These are phyloP conservation scores for Picea mariana DNA, from an alignment of 83 land plant genomes.

Conservation along the genomic window DNA sequence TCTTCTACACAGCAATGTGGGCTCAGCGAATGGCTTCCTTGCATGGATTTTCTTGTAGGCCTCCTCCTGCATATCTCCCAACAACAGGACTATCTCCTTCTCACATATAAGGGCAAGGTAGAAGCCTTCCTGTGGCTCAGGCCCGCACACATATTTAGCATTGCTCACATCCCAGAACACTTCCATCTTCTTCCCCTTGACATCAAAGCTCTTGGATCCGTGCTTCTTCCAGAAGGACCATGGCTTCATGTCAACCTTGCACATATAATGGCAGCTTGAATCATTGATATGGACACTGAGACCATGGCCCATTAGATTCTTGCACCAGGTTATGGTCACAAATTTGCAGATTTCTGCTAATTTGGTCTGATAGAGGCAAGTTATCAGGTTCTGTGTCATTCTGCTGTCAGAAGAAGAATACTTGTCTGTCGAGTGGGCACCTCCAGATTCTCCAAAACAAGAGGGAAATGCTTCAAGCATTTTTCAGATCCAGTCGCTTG, in stretches of 20 bases:
- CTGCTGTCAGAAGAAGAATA: background rate
- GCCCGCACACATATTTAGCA: conserved; percentile 60
- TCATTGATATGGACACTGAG: conserved; percentile 71
- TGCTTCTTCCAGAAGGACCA: conserved; percentile 44
- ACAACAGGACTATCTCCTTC: conserved; percentile 45
- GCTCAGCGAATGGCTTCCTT: conserved; percentile 23
- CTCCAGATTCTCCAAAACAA: too few relatives aligned
- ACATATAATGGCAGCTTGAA: conserved; percentile 46
- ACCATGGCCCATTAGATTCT: conserved; percentile 66
- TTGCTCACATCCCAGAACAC: conserved; percentile 37
- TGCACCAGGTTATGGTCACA: conserved; percentile 30
- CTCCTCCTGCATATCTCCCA: conserved; percentile 54
- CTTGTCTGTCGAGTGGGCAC: too few relatives aligned
- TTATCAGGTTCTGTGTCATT: conserved; percentile 67
- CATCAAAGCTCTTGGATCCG: conserved; percentile 18
- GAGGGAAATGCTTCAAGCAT: too few relatives aligned
- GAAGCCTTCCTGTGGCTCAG: conserved; percentile 70
- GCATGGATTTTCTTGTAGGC: conserved; percentile 49
- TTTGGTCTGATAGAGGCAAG: conserved; percentile 29
- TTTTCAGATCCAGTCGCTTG: background rate
- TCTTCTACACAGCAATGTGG: conserved; percentile 26
- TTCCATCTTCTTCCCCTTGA: too few relatives aligned
- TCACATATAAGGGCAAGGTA: conserved; percentile 56
- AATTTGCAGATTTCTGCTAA: conserved; percentile 40
- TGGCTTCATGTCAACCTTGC: conserved; percentile 39